Evolutionary conservation across 495 filamentous ascomycete genomes (phyloP).

Genomic region (Hypoxylon crocopeplum): DNA sequence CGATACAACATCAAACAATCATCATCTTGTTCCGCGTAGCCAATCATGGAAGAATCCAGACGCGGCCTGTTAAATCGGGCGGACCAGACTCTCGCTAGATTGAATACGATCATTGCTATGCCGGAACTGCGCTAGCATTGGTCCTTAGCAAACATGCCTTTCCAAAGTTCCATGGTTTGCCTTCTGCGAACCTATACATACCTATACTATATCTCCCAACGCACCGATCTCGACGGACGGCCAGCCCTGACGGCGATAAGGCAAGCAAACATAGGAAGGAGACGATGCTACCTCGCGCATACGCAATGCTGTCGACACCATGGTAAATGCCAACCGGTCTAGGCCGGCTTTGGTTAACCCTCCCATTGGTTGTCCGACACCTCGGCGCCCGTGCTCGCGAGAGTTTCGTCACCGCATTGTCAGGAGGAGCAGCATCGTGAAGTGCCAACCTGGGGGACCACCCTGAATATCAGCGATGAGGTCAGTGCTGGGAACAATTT

Average conservation of each 20-base stretch:
- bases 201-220: slow-evolving; percentile 1
- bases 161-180: slow-evolving; percentile 10
- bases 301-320: slow-evolving; percentile 14
- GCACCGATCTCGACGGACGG: slow-evolving; percentile 10
- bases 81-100: slow-evolving; percentile 4
- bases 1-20: slow-evolving; percentile 32
- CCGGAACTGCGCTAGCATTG: slow-evolving; percentile 14
- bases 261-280: slow-evolving; percentile 13
- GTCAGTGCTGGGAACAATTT: slow-evolving; percentile 14
- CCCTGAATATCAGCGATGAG: slow-evolving; percentile 16
- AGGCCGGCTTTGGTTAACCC: neutral
- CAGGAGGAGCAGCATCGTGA: slow-evolving; percentile 13
- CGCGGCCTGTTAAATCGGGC: slow-evolving; percentile 8
- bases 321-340: slow-evolving; percentile 13
- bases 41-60: slow-evolving; percentile 21
- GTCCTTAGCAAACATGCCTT: slow-evolving; percentile 5
- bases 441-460: slow-evolving; percentile 3
- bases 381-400: slow-evolving; percentile 1
- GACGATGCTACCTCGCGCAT: slow-evolving; percentile 14
- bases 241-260: slow-evolving; percentile 3
- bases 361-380: slow-evolving; percentile 11
- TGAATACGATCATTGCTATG: slow-evolving; percentile 23
- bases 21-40: slow-evolving; percentile 12
- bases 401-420: slow-evolving; percentile 17
- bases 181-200: slow-evolving; percentile 5